A percentile compares a stretch with the other conserved stretches of the same genome.
Evolutionary conservation across 345 rosid genomes (phyloP).

Genomic region (Populus davidiana): DNA sequence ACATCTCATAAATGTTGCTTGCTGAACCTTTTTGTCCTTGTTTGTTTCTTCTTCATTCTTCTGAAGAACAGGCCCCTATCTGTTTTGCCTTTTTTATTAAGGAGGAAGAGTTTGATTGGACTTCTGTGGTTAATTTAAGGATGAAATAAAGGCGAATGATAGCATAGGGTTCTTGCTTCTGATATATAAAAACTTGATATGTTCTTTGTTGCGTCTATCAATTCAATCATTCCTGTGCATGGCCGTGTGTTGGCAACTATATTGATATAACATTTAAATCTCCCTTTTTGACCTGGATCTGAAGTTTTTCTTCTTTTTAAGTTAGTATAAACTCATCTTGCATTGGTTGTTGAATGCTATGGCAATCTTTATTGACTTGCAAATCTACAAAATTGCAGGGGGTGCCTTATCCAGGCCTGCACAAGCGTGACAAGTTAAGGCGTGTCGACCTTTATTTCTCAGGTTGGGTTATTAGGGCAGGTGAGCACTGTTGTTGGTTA

Average conservation of each 20-base stretch:
- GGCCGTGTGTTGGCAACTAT: neutral
- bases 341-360: neutral
- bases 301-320: neutral
- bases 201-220: neutral
- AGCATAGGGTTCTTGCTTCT: neutral
- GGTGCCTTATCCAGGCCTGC: conserved; percentile 59
- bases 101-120: neutral
- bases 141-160: neutral
- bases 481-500: conserved; percentile 32
- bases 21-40: neutral
- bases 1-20: neutral
- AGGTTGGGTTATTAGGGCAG: conserved; percentile 86
- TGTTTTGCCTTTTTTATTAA: neutral
- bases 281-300: neutral
- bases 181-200: neutral
- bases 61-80: neutral
- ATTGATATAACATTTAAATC: neutral
- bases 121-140: neutral
- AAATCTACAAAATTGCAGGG: conserved; percentile 41
- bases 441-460: conserved; percentile 88
- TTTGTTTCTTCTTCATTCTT: neutral
- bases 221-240: neutral
- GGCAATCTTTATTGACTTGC: neutral
- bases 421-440: conserved; percentile 83
- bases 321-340: neutral